Evolutionary conservation across 805 yeast genomes (phyloP).

Genomic region (Priceomyces carsonii): DNA sequence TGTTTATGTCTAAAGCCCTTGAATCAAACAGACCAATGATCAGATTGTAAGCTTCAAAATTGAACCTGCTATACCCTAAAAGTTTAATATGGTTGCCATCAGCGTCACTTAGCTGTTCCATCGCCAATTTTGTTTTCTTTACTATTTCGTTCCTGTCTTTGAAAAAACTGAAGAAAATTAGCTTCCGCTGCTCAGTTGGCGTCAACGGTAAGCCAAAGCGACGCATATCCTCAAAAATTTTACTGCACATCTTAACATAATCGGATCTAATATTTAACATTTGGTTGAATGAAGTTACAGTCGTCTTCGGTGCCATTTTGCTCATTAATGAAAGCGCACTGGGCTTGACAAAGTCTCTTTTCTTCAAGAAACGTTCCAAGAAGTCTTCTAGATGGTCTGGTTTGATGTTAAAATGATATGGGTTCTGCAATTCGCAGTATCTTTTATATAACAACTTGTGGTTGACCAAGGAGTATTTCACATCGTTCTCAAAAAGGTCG

Average conservation of each 20-base stretch:
- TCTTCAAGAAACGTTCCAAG: slow-evolving; percentile 20
- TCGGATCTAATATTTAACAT: slow-evolving; percentile 19
- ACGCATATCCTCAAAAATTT: slow-evolving; percentile 29
- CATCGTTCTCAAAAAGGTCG: slow-evolving; percentile 7
- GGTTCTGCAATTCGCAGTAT: slow-evolving; percentile 27
- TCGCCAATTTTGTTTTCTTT: slow-evolving; percentile 10
- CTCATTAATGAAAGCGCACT: slow-evolving; percentile 13
- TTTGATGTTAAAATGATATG: slow-evolving; percentile 23
- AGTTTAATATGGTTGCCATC: not conserved
- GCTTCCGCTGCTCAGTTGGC: slow-evolving; percentile 26
- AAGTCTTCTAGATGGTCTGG: slow-evolving; percentile 29
- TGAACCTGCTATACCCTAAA: slow-evolving; percentile 16
- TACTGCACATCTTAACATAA: slow-evolving; percentile 20
- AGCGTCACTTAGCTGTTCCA: slow-evolving; percentile 6
- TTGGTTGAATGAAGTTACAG: slow-evolving; percentile 15
- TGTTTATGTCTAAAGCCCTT: slow-evolving; percentile 13
- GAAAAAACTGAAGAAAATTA: slow-evolving; percentile 31
- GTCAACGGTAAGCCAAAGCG: slow-evolving; percentile 27
- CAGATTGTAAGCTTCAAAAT: slow-evolving; percentile 19
- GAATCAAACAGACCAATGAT: slow-evolving; percentile 14
- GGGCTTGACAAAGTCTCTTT: slow-evolving; percentile 28
- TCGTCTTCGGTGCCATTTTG: slow-evolving; percentile 5
- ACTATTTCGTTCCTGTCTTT: slow-evolving; percentile 27
- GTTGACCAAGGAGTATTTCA: slow-evolving; percentile 20
- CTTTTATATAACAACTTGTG: slow-evolving; percentile 24